Conservation (phyloP, 768 basidiomycete species). For the Exidia glandulosa region DNA sequence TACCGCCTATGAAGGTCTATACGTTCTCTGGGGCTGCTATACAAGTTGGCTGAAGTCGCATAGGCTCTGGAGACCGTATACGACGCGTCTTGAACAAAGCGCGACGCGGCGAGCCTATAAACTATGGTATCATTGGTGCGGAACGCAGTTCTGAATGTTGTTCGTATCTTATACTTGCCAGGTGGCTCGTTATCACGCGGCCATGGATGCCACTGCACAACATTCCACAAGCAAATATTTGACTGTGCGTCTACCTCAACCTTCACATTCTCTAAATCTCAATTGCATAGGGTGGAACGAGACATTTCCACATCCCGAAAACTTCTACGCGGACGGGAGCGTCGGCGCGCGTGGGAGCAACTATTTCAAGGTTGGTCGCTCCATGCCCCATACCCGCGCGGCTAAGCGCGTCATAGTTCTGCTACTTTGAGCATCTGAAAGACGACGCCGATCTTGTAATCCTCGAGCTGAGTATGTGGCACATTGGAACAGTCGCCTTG, state of each 20-base stretch:
- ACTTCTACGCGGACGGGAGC: neutral
- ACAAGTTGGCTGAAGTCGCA: too few species aligned
- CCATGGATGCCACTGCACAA: conserved; percentile 4
- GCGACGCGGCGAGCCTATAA: neutral
- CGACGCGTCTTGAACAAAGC: conserved; percentile 1
- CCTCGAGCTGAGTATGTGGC: neutral
- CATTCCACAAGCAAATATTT: conserved; percentile 2
- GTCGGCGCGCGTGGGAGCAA: conserved; percentile 4
- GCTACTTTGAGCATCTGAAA: neutral
- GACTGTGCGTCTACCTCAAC: neutral
- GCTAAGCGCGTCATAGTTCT: neutral
- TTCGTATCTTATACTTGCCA: too few species aligned
- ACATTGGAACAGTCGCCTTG: too few species aligned
- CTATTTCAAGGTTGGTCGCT: conserved; percentile 3
- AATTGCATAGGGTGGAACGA: neutral
- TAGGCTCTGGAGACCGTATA: conserved; percentile 1
- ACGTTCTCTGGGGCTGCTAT: too few species aligned
- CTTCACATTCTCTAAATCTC: neutral
- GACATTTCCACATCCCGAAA: conserved; percentile 1
- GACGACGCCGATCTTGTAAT: conserved; percentile 1
- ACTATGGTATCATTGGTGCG: conserved; percentile 4
- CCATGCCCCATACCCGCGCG: neutral
- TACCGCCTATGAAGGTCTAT: neutral
- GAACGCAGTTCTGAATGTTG: too few species aligned
- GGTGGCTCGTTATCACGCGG: conserved; percentile 1